Evolutionary conservation across 2,329 filamentous ascomycete species (phyloP).

Genomic region (Aspergillus sclerotialis): DNA sequence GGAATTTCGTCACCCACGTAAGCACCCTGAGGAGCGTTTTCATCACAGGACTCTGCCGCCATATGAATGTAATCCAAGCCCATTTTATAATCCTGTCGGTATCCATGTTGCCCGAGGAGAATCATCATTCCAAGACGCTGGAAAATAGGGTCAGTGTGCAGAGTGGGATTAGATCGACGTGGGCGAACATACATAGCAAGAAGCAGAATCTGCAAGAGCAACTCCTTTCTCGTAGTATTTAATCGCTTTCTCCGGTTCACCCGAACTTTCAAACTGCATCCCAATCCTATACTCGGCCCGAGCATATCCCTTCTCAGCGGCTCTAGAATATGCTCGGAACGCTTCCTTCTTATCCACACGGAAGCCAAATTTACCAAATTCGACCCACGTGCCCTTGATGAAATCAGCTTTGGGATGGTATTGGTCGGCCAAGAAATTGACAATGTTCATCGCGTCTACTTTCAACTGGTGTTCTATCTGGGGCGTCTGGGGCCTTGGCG

Average conservation of each 20-base stretch:
- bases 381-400: conserved; percentile 91
- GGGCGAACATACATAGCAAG: conserved; percentile 52
- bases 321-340: conserved; percentile 75
- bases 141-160: conserved; percentile 17
- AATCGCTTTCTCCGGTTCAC: conserved; percentile 84
- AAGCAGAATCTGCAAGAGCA: conserved; percentile 75
- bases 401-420: conserved; percentile 91
- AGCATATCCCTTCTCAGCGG: conserved; percentile 79
- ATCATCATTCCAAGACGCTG: conserved; percentile 96
- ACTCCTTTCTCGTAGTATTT: conserved; percentile 83
- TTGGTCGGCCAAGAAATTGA: conserved; percentile 82
- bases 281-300: conserved; percentile 94
- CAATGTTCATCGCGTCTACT: conserved; percentile 83
- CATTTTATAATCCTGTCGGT: conserved; percentile 68
- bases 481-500: conserved; percentile 67
- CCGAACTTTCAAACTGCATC: conserved; percentile 95
- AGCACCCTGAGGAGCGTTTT: conserved; percentile 93
- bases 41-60: conserved; percentile 81
- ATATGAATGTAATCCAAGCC: conserved; percentile 77
- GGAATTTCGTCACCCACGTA: conserved; percentile 48
- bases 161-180: conserved; percentile 5
- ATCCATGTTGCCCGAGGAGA: conserved; percentile 85
- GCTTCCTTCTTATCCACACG: conserved; percentile 92
- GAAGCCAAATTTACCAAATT: conserved; percentile 93
- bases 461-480: conserved; percentile 82